These are phyloP conservation scores for Stagonosporopsis rhizophila DNA, from an alignment of 2,329 filamentous ascomycete genomes.

Conservation along the genomic window DNA sequence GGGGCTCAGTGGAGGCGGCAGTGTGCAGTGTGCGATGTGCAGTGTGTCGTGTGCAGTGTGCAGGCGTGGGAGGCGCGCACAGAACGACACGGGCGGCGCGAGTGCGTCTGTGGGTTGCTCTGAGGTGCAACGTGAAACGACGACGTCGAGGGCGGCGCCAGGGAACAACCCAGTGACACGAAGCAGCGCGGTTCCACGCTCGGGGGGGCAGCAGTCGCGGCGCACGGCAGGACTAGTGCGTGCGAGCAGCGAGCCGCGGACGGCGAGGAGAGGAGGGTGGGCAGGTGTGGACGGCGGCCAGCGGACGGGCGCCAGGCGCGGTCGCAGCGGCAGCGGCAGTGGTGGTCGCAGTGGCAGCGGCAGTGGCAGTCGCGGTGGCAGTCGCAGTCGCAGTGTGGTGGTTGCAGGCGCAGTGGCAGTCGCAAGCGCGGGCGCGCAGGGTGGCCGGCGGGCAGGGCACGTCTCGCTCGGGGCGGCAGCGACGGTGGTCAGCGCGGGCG, in stretches of 20 bases:
- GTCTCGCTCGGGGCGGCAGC: too few species aligned
- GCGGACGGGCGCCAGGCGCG: too few species aligned
- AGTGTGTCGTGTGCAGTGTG: too few species aligned
- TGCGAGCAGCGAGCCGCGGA: neutral
- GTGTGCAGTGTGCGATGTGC: conserved; percentile 7
- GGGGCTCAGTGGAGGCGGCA: too few species aligned
- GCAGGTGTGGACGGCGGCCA: too few species aligned
- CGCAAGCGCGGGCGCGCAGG: neutral
- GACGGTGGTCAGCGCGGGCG: too few species aligned
- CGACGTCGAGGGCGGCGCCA: conserved; percentile 29
- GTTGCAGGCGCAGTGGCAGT: too few species aligned
- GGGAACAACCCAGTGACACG: conserved; percentile 22
- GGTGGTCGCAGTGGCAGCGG: conserved; percentile 9
- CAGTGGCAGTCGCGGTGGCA: neutral
- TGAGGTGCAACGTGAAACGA: conserved; percentile 45
- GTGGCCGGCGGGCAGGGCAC: too few species aligned
- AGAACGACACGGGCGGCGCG: conserved; percentile 12
- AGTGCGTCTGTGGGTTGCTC: conserved; percentile 27
- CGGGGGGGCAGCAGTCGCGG: conserved; percentile 16
- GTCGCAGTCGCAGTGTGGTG: too few species aligned
- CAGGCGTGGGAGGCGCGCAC: conserved; percentile 28
- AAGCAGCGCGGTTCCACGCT: conserved; percentile 4
- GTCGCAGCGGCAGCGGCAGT: too few species aligned
- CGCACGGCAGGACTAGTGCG: conserved; percentile 13
- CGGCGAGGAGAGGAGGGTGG: neutral